Base-by-base conservation (phyloP, 2,329 filamentous ascomycete species). In the Thelonectria discophora region DNA sequence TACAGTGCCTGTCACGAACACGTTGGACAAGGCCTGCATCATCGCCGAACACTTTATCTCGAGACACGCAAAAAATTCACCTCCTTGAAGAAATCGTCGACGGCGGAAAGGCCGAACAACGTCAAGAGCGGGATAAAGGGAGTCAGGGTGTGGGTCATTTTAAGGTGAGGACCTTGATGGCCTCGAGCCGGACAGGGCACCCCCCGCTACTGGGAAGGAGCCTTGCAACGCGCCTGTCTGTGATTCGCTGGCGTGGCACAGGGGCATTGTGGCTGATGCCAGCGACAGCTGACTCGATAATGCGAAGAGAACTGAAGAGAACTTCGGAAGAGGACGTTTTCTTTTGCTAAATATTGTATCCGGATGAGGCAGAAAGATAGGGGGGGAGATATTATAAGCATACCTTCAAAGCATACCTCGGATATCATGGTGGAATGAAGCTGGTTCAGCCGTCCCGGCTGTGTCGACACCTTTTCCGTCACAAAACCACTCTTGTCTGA, bases 131-230 rank as follows among this genome's bases (percentile, higher is more conserved):
- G 58, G 45, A 58, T 46, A 49, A 60, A 48, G 39, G 27, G 37
- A 58, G 48, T 54, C 57, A 46, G 49, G 37, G 52, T 55, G 68
- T 72, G 69, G 69, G 69, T 72, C 69, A 58, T 48, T 58, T 64
- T 69, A 69, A 71, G 67, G 69, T 71, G 69, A 72, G 69, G 54
- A 72, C 69, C 69, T 68, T 71, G 69, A 72, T 72, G 69, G 69
- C 63, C 65, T 59, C 43, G 42, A 58, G 66, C 58, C 47, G 48
- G 48, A 53, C 39, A 54, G 58, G 45, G 58, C 12, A 43, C 48
- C 34, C 37, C 47, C 52, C 40, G 47, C 42, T 47, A 17, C 40
- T 34, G 21, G 24, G 32, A 39, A 17, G 24, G 54, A 49, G 54
- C 32, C 43, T n/a, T 34, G 18, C 52, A 47, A 39, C 39, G 18